Base-by-base conservation (phyloP, 2,329 filamentous ascomycete species). In the Mycosphaerella arachidis region DNA sequence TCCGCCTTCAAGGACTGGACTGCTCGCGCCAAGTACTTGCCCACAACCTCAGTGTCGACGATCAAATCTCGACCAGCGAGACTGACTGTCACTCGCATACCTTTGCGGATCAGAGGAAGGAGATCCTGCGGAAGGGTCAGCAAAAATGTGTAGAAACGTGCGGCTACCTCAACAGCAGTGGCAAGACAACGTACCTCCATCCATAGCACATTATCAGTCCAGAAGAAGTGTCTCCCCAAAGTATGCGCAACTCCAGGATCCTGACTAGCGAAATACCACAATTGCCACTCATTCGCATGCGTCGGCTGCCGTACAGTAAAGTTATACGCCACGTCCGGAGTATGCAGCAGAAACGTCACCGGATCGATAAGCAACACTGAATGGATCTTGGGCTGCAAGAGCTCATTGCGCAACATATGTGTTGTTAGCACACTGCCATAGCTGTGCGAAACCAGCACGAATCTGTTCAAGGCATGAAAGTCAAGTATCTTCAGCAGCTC, bases 131-230 rank as follows among this genome's bases (percentile, higher is more conserved):
- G 18, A n/a, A 43, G 40, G 13, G 16, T 43, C 16, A 43, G 40
- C n/a, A 7, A n/a, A 8, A 3, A 5, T 8, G 13, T 16, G 1
- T 16, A 2, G 5, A 6, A 16, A 7, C 3, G 13, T 43, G 40
- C 9, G 7, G 16, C 13, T n/a, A 18, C 13, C 40, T 8, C 40
- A 13, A 43, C 2, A 16, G n/a, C 8, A 18, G 8, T 43, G 46
- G 6, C 24, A 24, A 24, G 24, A 24, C 24, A 24, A 18, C 40
- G 5, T 43, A 43, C 40, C 40, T 89, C 84, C 65, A 84, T 85
- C 87, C 88, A 91, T 6, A 89, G 74, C 50, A 88, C 84, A 64
- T 87, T 89, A 65, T 90, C 81, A 27, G 79, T 79, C 88, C 88
- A 91, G 73, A 89, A 89, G 74, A 91, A 90, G 66, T 85, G 81